Evolutionary conservation across 1,284 basidiomycete genomes (phyloP), one percentile per base, ranked within the genome.

Genomic region (Stereum hirsutum): DNA sequence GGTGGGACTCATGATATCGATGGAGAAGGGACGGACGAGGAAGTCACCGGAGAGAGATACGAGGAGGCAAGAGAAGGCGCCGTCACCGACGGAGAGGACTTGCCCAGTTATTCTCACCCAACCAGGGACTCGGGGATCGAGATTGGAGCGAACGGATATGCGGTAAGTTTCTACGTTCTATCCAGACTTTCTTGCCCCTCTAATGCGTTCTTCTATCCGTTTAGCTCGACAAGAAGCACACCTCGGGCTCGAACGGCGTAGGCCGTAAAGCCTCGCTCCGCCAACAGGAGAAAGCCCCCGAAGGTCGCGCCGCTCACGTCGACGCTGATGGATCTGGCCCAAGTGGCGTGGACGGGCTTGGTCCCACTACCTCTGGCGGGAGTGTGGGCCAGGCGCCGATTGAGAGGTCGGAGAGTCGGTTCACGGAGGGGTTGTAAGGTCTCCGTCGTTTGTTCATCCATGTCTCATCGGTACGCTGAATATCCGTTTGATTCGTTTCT

Each of bases 241-340:
- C 17, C 33, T 4, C 42, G 42, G 25, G 42, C 19, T 15, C 50
- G 48, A 15, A 49, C 4, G 54, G 56, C 26, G 60, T 70, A 10
- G 56, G 64, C 20, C 66, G 71, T 34, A 59, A 68, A 41, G 63
- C 69, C 27, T 80, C 72, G 55, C 70, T 73, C 57, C 71, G 83
- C 30, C 80, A 78, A 59, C 67, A 75, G 57, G 82, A 85, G 59
- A 86, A 86, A 60, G 78, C 82, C 6, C 79, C 80, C 0, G 78
- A 81, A 55, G 75, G 72, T 1, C 63, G 64, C 10, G 41, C 49
- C 1, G 68, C 68, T 1, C 70, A 64, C 52, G 42, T 51, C 4
- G 52, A 52, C 11, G 53, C 46, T 25, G 60, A 51, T n/a, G 48
- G 46, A 14, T 54, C 27, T 11, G 44, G 45, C 8, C 50, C 55